Conservation (phyloP, 148 eudicot species). For the Rhododendron vialii region DNA sequence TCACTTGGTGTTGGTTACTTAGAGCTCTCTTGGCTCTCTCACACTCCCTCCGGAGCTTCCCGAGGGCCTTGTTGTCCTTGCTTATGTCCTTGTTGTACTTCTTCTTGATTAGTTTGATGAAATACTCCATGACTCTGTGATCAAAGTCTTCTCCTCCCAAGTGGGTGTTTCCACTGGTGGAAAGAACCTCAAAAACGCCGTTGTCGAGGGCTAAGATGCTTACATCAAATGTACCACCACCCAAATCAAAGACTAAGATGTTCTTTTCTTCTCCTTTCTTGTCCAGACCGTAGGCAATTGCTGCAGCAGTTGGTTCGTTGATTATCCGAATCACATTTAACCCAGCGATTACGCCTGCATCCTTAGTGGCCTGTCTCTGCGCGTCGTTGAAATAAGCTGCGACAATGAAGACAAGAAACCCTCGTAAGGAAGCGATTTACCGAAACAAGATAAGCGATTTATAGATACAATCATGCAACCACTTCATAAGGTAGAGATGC, state of each 20-base stretch:
- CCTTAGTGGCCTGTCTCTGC: conserved; percentile 52
- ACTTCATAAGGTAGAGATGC: not conserved
- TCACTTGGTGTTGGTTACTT: conserved; percentile 45
- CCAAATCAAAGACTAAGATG: conserved; percentile 49
- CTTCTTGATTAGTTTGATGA: conserved; percentile 44
- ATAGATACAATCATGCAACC: not conserved
- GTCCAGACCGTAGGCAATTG: conserved; percentile 46
- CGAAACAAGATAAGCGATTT: not conserved
- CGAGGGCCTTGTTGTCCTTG: conserved; percentile 47
- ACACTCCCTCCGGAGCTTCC: conserved; percentile 41
- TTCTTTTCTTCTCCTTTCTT: conserved; percentile 39
- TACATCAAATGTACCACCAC: conserved; percentile 55
- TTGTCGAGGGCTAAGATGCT: conserved; percentile 37
- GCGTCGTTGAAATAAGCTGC: conserved; percentile 53
- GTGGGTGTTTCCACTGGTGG: conserved; percentile 57
- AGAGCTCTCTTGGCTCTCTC: conserved; percentile 53
- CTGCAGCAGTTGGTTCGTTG: conserved; percentile 49
- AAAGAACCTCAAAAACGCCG: conserved; percentile 48
- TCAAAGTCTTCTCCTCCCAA: conserved; percentile 57
- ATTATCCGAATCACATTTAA: conserved; percentile 43
- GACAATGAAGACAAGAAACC: not conserved
- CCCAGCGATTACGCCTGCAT: conserved; percentile 47
- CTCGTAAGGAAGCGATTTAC: not conserved
- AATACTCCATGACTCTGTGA: conserved; percentile 46
- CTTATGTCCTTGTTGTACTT: conserved; percentile 47